A percentile compares a stretch with the other conserved stretches of the same genome.
Evolutionary conservation across 495 filamentous ascomycete species (phyloP).

Genomic region (Penicillium waksmanii): DNA sequence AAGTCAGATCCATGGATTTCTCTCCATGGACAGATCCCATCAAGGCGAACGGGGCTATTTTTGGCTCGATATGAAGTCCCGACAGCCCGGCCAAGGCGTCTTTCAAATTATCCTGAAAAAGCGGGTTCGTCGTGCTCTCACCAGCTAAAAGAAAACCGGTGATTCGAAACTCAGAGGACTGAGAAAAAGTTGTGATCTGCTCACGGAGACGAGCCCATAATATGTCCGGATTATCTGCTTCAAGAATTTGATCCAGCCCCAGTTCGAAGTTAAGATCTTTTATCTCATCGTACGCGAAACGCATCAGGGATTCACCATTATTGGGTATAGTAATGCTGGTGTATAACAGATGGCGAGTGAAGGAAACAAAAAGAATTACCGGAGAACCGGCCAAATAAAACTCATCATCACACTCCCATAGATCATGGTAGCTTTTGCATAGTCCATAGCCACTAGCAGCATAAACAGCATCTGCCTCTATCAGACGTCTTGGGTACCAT

Average conservation of each 20-base stretch:
- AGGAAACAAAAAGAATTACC: constrained; percentile 12
- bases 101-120: constrained; percentile 15
- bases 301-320: constrained; percentile 7
- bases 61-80: background rate
- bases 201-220: constrained; percentile 15
- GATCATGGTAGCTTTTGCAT: constrained; percentile 17
- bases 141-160: constrained; percentile 19
- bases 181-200: constrained; percentile 13
- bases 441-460: constrained; percentile 14
- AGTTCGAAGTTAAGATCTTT: constrained; percentile 15
- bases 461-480: constrained; percentile 21
- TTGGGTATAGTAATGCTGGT: constrained; percentile 12
- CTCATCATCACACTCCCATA: constrained; percentile 14
- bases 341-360: constrained; percentile 16
- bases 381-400: background rate
- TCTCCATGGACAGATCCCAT: background rate
- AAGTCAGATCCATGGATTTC: constrained; percentile 10
- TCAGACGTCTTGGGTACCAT: constrained; percentile 11
- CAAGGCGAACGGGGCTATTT: background rate
- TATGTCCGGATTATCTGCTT: constrained; percentile 10
- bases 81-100: constrained; percentile 6
- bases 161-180: constrained; percentile 14
- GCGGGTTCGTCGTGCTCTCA: constrained; percentile 16
- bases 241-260: constrained; percentile 19
- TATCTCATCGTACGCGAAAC: constrained; percentile 2